These are phyloP conservation scores for Withania somnifera DNA, from an alignment of 305 asterid genomes.

Conservation along the genomic window DNA sequence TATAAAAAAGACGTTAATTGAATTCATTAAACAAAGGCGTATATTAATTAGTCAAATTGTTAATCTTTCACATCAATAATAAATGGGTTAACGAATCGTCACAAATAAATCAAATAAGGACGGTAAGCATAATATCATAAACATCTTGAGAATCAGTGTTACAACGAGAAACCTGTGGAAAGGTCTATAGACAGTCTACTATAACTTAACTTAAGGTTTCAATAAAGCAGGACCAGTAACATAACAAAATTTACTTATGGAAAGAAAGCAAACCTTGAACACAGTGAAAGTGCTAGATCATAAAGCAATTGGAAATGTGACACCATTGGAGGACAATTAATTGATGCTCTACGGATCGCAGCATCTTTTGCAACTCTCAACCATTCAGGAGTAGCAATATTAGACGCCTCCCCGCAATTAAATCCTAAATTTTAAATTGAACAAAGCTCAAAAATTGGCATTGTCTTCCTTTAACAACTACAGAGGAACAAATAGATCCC, in stretches of 20 bases:
- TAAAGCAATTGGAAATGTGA: constrained; percentile 95
- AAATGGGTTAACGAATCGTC: not conserved
- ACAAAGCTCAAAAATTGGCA: constrained; percentile 7
- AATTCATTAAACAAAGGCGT: not conserved
- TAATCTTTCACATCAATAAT: not conserved
- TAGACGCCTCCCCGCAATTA: constrained; percentile 97
- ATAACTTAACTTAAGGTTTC: not conserved
- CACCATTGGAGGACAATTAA: constrained; percentile 95
- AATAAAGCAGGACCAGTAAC: not conserved
- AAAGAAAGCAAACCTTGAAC: constrained; percentile 65
- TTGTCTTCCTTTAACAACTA: not conserved
- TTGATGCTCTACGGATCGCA: constrained; percentile 97
- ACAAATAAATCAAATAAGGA: not conserved
- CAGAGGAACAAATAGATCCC: not conserved
- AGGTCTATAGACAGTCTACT: not conserved
- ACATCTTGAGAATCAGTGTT: not conserved
- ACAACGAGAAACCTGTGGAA: not conserved
- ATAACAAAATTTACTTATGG: not conserved
- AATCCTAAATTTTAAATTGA: constrained; percentile 49
- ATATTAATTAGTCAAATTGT: not conserved
- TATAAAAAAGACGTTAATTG: not conserved
- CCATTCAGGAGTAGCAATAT: constrained; percentile 99
- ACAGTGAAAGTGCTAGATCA: constrained; percentile 79
- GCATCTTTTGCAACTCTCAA: constrained; percentile 93
- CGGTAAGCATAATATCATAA: not conserved